Evolutionary conservation across 2,329 filamentous ascomycete genomes (phyloP).

Genomic region (Trichoderma pleuroti): DNA sequence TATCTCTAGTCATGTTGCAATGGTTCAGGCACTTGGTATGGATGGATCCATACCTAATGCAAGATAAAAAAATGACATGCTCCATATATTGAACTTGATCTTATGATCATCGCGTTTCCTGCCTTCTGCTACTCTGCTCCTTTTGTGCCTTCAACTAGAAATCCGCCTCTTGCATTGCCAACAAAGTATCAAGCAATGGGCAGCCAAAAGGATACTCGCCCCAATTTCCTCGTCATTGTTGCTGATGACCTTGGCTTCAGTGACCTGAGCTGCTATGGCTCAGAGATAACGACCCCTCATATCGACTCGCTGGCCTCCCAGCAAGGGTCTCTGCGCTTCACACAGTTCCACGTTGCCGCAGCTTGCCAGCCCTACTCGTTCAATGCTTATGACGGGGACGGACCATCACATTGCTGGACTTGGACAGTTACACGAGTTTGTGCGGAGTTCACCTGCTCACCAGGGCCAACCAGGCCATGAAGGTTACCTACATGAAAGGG

Average conservation of each 20-base stretch:
- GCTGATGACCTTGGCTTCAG: constrained; percentile 36
- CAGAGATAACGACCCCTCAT: constrained; percentile 34
- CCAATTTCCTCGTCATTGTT: constrained; percentile 35
- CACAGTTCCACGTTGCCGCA: constrained; percentile 62
- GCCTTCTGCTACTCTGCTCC: neutral
- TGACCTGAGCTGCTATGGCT: constrained; percentile 31
- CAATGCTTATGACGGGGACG: constrained; percentile 59
- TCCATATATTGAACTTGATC: neutral
- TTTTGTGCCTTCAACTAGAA: neutral
- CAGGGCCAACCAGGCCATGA: constrained; percentile 59
- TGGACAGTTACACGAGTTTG: constrained; percentile 11
- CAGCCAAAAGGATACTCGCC: constrained; percentile 24
- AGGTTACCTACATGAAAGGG: constrained; percentile 59
- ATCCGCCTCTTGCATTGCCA: neutral
- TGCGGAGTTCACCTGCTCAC: constrained; percentile 35
- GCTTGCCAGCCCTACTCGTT: constrained; percentile 61
- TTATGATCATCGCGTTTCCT: neutral
- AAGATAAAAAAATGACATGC: neutral
- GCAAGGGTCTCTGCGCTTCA: constrained; percentile 49
- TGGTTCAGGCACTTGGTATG: neutral
- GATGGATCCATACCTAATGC: neutral
- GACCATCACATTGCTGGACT: constrained; percentile 59
- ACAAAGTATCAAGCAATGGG: neutral
- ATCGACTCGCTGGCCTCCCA: constrained; percentile 33
- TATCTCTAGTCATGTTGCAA: neutral